A percentile compares a stretch with the other conserved stretches of the same genome.
These are phyloP conservation scores for Fusarium lyarnte DNA, from an alignment of 2,329 filamentous ascomycete species.

Conservation along the genomic window DNA sequence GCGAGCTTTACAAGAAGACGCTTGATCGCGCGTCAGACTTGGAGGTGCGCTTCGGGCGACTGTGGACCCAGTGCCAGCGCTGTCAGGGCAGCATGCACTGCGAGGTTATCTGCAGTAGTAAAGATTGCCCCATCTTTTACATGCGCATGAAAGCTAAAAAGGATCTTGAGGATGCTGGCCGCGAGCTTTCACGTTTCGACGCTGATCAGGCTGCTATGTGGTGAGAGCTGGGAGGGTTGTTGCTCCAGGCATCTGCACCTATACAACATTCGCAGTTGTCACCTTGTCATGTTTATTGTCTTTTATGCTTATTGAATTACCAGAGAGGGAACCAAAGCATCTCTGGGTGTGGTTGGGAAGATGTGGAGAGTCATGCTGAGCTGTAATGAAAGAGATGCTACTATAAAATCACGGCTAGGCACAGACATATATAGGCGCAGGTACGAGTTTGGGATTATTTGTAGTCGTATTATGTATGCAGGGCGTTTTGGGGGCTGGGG, in stretches of 20 bases:
- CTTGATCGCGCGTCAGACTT: constrained; percentile 89
- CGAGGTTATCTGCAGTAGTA: constrained; percentile 95
- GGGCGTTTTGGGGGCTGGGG: constrained; percentile 38
- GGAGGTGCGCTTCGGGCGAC: constrained; percentile 87
- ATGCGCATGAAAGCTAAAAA: constrained; percentile 99
- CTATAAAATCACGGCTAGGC: constrained; percentile 5
- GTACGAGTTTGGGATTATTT: constrained; percentile 25
- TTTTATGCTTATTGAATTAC: background rate
- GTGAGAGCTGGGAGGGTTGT: constrained; percentile 46
- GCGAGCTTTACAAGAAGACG: constrained; percentile 93
- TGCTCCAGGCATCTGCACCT: background rate
- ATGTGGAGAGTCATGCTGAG: constrained; percentile 8
- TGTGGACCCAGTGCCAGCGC: constrained; percentile 98
- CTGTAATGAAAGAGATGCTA: constrained; percentile 20
- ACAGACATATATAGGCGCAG: constrained; percentile 25
- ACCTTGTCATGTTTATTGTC: constrained; percentile 1
- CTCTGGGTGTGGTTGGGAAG: constrained; percentile 4
- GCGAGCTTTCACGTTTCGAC: constrained; percentile 91
- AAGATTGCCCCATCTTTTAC: constrained; percentile 99
- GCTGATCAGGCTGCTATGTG: constrained; percentile 77
- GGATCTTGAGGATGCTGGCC: constrained; percentile 93
- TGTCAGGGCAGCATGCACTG: constrained; percentile 98
- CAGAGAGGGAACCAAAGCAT: background rate
- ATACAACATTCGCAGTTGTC: background rate
- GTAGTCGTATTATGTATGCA: constrained; percentile 39